Evolutionary conservation across 768 basidiomycete genomes (phyloP), one percentile per base, ranked within the genome.

Genomic region (Tulasnella sp.): DNA sequence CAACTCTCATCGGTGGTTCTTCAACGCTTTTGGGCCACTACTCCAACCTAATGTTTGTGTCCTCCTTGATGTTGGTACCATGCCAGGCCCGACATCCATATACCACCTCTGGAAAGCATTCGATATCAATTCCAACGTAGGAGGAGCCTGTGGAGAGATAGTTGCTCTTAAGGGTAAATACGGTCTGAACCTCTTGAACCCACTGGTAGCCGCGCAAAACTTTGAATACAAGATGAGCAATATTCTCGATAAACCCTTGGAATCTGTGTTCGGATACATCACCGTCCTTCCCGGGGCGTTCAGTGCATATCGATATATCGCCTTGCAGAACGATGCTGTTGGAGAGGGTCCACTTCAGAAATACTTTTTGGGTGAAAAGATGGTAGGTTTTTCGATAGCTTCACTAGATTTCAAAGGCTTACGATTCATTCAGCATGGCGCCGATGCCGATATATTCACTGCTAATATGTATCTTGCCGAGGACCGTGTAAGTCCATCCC

Each of bases 381-480:
- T 95, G 81, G 78, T 79, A 50, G 31, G 71, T 58, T 16, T 15
- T 6, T 33, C 12, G 12, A 15, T 24, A 15, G 13, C 13, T 43
- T 15, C 13, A 13, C 68, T 70, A 53, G 67, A 7, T 28, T 31
- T 7, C 37, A 28, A 29, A 16, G 16, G 9, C 5, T 15, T 24
- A 16, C 12, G 2, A 73, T 83, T 19, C 65, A 88, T 22, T 80
- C 57, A 78, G 78, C 85, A 86, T 55, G 85, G 83, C 27, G 78
- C 83, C 3, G 83, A 78, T 12, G 83, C 84, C 1, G 88, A 89
- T 61, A 90, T 93, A 54, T 92, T 92, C 66, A 91, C 88, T 4
- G 86, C 90, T 22, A 93, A 93, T 62, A 93, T 93, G 89, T 96
- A 92, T 62, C 74, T 93, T 13, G 89, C 89, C 7, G 89, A 92